phyloP scores from a whole-genome alignment of 2,329 filamentous ascomycete species.

The Arthrobotrys megalospora region DNA sequence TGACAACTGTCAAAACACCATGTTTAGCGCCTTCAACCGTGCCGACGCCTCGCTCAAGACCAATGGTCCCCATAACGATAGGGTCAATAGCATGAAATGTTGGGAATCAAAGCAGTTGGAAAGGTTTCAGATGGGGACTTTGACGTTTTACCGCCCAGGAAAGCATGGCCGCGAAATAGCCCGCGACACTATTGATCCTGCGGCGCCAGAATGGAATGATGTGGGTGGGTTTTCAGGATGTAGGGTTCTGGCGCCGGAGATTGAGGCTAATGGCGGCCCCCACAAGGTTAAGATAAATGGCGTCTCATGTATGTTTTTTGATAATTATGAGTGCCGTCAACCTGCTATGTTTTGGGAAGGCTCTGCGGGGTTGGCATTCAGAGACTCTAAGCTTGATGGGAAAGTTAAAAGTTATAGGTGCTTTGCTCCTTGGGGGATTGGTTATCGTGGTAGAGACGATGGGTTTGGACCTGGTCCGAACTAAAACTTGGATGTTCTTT shows the following conservation, averaged over 20 bases:
- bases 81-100: conserved; percentile 33
- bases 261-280: not conserved
- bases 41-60: conserved; percentile 8
- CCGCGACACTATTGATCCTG: not conserved
- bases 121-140: not conserved
- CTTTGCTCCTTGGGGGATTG: conserved; percentile 34
- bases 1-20: not conserved
- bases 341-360: conserved; percentile 17
- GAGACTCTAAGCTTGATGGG: not conserved
- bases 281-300: conserved; percentile 4
- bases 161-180: not conserved
- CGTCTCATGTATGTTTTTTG: conserved; percentile 33
- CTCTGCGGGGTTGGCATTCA: not conserved
- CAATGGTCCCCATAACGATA: conserved; percentile 24
- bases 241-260: not conserved
- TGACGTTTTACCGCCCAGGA: conserved; percentile 7
- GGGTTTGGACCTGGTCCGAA: not conserved
- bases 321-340: conserved; percentile 10
- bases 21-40: conserved; percentile 41
- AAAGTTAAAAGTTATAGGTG: conserved; percentile 41
- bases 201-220: not conserved
- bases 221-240: conserved; percentile 8
- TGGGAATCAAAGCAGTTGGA: not conserved
- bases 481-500: not conserved
- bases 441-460: conserved; percentile 11